Evolutionary conservation across 441 rosid genomes (phyloP).

Genomic region (Eutrema salsugineum): DNA sequence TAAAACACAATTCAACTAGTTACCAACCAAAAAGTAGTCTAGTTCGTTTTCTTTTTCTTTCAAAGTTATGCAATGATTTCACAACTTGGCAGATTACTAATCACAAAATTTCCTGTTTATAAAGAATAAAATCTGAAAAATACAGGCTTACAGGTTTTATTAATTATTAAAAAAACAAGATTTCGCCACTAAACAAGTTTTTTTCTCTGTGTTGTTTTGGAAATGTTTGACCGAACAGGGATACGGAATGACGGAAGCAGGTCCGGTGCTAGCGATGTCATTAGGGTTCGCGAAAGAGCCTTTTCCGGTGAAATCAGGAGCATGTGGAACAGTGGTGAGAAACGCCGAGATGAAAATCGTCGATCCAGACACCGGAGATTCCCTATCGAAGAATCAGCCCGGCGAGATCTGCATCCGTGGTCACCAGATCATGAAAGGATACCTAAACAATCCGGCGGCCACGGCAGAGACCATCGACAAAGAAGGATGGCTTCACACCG

Average conservation of each 20-base stretch:
- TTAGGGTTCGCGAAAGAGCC: conserved; percentile 77
- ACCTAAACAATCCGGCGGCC: conserved; percentile 65
- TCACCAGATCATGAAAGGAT: conserved; percentile 85
- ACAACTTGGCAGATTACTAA: too few species aligned
- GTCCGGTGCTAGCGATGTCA: conserved; percentile 72
- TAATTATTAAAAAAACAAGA: too few species aligned
- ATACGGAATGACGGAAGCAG: conserved; percentile 93
- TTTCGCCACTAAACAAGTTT: too few species aligned
- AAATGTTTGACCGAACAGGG: conserved; percentile 42
- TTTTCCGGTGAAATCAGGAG: conserved; percentile 67
- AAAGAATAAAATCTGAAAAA: too few species aligned
- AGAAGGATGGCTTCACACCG: conserved; percentile 84
- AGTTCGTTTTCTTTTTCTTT: too few species aligned
- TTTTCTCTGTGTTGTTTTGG: too few species aligned
- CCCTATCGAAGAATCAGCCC: conserved; percentile 50
- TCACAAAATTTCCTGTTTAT: too few species aligned
- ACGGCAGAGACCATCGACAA: conserved; percentile 66
- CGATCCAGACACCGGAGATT: conserved; percentile 60
- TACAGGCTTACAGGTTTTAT: too few species aligned
- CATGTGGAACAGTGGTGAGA: conserved; percentile 84
- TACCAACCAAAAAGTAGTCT: too few species aligned
- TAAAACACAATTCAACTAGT: too few species aligned
- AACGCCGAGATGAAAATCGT: conserved; percentile 88
- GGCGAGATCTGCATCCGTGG: conserved; percentile 91
- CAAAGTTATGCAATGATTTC: too few species aligned